phyloP scores from a whole-genome alignment of 225 moss, liverwort and hornwort species.

The Bryum argenteum region DNA sequence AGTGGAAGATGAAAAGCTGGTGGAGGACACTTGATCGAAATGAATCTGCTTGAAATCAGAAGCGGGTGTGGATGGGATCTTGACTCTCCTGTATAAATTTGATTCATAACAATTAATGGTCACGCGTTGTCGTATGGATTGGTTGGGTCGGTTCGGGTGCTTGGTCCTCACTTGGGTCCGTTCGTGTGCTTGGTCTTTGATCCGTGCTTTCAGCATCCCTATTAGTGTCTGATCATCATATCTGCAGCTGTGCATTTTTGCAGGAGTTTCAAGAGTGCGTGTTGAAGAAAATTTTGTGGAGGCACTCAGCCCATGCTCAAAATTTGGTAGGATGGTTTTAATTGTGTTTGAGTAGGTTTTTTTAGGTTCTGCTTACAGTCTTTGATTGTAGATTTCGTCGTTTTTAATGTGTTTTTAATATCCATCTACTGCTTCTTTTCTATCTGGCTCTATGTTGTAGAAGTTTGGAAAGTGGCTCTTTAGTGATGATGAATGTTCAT shows the following conservation, averaged over 20 bases:
- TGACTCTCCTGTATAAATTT: too few species aligned
- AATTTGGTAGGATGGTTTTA: conserved; percentile 68
- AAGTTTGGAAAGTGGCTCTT: conserved; percentile 80
- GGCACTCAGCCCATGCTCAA: conserved; percentile 97
- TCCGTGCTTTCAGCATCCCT: neutral
- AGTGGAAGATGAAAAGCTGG: neutral
- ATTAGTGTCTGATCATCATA: conserved; percentile 73
- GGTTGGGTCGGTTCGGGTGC: too few species aligned
- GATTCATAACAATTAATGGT: too few species aligned
- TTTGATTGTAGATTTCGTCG: conserved; percentile 17
- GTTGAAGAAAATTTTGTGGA: conserved; percentile 98
- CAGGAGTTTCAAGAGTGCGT: conserved; percentile 84
- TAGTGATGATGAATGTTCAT: conserved; percentile 93
- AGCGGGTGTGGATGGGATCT: too few species aligned
- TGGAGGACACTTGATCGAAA: neutral
- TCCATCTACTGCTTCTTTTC: neutral
- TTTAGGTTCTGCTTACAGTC: conserved; percentile 4
- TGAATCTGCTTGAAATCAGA: too few species aligned
- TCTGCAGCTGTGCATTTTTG: conserved; percentile 92
- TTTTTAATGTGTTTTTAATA: neutral
- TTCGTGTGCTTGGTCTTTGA: too few species aligned
- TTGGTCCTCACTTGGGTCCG: too few species aligned
- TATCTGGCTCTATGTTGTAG: conserved; percentile 41
- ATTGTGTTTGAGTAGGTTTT: conserved; percentile 8
- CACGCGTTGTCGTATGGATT: too few species aligned